phyloP scores from a whole-genome alignment of 257 asterid species.

The Solanum dulcamara region DNA sequence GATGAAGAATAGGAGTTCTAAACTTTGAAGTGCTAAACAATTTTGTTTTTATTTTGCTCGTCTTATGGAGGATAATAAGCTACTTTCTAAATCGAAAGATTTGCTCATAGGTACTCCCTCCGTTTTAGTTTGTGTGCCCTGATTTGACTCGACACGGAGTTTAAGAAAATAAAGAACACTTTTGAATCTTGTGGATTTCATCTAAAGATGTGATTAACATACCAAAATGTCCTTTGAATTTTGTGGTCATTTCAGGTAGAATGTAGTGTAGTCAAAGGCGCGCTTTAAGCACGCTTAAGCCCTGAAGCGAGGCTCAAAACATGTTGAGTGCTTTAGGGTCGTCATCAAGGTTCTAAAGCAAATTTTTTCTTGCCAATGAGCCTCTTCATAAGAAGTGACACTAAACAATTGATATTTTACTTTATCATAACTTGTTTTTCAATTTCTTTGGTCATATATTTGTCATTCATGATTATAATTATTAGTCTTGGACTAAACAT shows the following conservation, averaged over 20 bases:
- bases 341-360: no score
- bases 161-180: neutral
- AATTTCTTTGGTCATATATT: no score
- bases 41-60: neutral
- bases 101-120: neutral
- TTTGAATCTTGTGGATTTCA: neutral
- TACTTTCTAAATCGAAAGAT: neutral
- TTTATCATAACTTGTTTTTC: no score
- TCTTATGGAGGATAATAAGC: neutral
- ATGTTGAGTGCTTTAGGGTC: no score
- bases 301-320: no score
- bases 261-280: no score
- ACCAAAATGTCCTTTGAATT: neutral
- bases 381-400: no score
- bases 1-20: neutral
- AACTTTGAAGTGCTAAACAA: neutral
- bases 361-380: no score
- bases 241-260: neutral
- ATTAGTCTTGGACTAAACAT: no score
- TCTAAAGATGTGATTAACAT: neutral
- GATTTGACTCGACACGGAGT: neutral
- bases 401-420: no score
- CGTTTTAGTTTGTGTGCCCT: neutral
- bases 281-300: no score
- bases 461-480: no score